Evolutionary conservation across 192 early-diverging fungal species (phyloP).

Genomic region (Diversispora eburnea): DNA sequence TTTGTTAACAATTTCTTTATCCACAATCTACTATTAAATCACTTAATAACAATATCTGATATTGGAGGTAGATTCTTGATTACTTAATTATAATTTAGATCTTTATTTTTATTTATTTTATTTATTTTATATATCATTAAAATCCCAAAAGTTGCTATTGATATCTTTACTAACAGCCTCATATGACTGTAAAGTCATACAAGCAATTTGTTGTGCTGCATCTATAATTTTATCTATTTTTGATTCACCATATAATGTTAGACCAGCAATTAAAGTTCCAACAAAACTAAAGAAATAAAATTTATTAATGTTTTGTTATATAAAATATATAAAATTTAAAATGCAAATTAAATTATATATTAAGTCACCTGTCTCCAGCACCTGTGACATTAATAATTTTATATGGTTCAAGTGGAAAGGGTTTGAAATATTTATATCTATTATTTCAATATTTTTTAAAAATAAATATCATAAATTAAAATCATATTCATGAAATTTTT

Average conservation of each 20-base stretch:
- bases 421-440: slow-evolving; percentile 36
- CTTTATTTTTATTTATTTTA: too few species aligned
- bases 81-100: too few species aligned
- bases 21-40: too few species aligned
- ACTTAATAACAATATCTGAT: too few species aligned
- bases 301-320: background rate
- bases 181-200: slow-evolving; percentile 39
- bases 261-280: slow-evolving; percentile 60
- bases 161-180: slow-evolving; percentile 32
- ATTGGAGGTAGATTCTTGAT: too few species aligned
- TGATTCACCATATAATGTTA: slow-evolving; percentile 27
- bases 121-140: background rate
- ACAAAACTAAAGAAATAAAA: slow-evolving; percentile 56
- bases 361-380: slow-evolving; percentile 63
- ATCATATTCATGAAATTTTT: background rate
- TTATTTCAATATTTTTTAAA: background rate
- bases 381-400: slow-evolving; percentile 67
- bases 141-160: slow-evolving; percentile 1
- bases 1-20: too few species aligned
- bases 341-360: background rate
- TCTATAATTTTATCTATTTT: slow-evolving; percentile 33
- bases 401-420: slow-evolving; percentile 26
- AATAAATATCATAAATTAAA: background rate
- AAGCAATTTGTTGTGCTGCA: slow-evolving; percentile 34
- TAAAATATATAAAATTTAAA: background rate